Evolutionary conservation across 1,284 basidiomycete species (phyloP).

Genomic region (Leccinum pachyderme): DNA sequence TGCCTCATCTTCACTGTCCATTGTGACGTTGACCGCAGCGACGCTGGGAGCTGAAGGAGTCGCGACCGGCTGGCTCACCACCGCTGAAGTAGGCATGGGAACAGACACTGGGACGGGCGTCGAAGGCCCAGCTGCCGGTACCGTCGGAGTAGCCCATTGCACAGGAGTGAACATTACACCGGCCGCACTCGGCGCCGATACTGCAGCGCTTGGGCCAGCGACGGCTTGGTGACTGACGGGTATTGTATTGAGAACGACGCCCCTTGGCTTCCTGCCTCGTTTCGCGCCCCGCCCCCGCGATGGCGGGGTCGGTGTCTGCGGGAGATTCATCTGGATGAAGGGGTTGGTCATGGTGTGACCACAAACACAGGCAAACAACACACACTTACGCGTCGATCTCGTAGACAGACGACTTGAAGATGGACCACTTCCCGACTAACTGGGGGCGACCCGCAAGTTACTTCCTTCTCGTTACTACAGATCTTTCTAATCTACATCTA

Average conservation of each 20-base stretch:
- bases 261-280: constrained; percentile 58
- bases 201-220: neutral
- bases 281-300: constrained; percentile 52
- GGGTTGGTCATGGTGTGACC: constrained; percentile 26
- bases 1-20: constrained; percentile 23
- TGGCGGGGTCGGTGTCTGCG: constrained; percentile 29
- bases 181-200: neutral
- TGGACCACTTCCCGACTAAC: constrained; percentile 81
- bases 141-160: constrained; percentile 38
- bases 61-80: constrained; percentile 11
- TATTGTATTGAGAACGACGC: constrained; percentile 32
- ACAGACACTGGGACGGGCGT: constrained; percentile 24
- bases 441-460: constrained; percentile 73
- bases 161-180: constrained; percentile 35
- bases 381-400: constrained; percentile 31
- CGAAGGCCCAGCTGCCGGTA: constrained; percentile 10
- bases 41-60: neutral
- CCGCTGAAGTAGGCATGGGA: neutral
- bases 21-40: constrained; percentile 5
- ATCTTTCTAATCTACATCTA: constrained; percentile 4
- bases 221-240: constrained; percentile 17
- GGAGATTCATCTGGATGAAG: constrained; percentile 33
- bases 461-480: neutral
- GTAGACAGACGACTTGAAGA: constrained; percentile 29
- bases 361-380: constrained; percentile 25